Evolutionary conservation across 768 basidiomycete genomes (phyloP), one percentile per base, ranked within the genome.

Genomic region (Agaricus subrufescens): DNA sequence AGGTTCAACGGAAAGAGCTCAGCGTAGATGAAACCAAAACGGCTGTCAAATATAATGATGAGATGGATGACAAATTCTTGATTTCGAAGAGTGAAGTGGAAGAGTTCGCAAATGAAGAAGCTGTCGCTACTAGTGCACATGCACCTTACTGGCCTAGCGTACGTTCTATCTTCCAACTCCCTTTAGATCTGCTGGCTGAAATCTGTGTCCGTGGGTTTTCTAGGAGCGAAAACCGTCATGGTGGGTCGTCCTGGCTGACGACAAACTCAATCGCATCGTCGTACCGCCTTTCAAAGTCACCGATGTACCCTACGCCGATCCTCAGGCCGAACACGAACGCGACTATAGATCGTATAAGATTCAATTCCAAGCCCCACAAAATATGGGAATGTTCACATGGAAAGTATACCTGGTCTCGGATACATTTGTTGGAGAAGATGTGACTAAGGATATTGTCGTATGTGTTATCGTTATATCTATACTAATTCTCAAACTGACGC

Each of bases 91-190:
- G 77, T 31, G 86, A 88, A 3, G 75, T 79, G 0, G 91, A 91
- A 61, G 84, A 86, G 50, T 60, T 84, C 19, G 63, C 70, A 14
- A 63, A 69, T 0, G 69, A 74, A n/a, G 73, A 73, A 27, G 65
- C 65, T n/a, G 60, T 69, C 49, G 61, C 72, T 9, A 73, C 73
- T 50, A 83, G 79, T 57, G 94, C 89, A n/a, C 95, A 99, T 67
- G 91, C 95, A 6, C 96, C 96, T 4, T 80, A 82, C 65, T 98
- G 94, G 94, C 94, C 96, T 54, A 82, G 79, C 58, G 94, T 95
- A 63, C 44, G 87, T 74, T 40, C 43, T 46, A 37, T 40, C n/a
- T 47, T 34, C 44, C 48, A 7, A 49, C 15, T 0, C 12, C 14
- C 10, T 3, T 40, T 59, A 27, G 57, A 49, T 40, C 7, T 48